Conservation (phyloP, 371 early-diverging fungal species). For the Mortierella sp. region DNA sequence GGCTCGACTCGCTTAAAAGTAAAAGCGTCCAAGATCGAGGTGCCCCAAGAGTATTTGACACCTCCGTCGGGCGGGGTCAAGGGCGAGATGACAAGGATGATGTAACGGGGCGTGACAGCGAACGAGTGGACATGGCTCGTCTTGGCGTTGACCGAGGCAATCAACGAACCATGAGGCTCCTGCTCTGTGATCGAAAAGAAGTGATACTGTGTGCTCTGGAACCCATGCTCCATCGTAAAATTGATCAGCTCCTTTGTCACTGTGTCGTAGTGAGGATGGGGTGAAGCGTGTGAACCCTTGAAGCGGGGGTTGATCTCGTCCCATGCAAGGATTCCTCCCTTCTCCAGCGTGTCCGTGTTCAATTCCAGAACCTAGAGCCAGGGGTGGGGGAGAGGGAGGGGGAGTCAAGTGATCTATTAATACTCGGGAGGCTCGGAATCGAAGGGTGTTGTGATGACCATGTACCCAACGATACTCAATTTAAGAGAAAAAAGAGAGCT, state of each 20-base stretch:
- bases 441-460: too few species aligned
- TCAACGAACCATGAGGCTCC: constrained; percentile 72
- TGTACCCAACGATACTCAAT: too few species aligned
- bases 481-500: too few species aligned
- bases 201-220: constrained; percentile 70
- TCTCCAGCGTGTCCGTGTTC: constrained; percentile 80
- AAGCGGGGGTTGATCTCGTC: constrained; percentile 75
- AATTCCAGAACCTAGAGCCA: constrained; percentile 69
- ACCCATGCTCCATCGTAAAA: constrained; percentile 77
- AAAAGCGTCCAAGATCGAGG: constrained; percentile 75
- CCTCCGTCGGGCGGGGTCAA: constrained; percentile 58
- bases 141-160: constrained; percentile 70
- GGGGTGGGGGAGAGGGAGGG: not conserved
- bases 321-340: constrained; percentile 70
- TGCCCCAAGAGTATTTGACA: constrained; percentile 75
- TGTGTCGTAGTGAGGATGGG: constrained; percentile 76
- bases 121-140: constrained; percentile 80
- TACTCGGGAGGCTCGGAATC: constrained; percentile 9
- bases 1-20: constrained; percentile 67
- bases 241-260: constrained; percentile 78
- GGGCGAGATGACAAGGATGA: constrained; percentile 65
- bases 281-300: constrained; percentile 74
- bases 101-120: constrained; percentile 74
- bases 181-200: constrained; percentile 70
- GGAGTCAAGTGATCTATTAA: not conserved